Evolutionary conservation across 768 basidiomycete genomes (phyloP), one percentile per base, ranked within the genome.

Genomic region (Macrocybe gigantea): DNA sequence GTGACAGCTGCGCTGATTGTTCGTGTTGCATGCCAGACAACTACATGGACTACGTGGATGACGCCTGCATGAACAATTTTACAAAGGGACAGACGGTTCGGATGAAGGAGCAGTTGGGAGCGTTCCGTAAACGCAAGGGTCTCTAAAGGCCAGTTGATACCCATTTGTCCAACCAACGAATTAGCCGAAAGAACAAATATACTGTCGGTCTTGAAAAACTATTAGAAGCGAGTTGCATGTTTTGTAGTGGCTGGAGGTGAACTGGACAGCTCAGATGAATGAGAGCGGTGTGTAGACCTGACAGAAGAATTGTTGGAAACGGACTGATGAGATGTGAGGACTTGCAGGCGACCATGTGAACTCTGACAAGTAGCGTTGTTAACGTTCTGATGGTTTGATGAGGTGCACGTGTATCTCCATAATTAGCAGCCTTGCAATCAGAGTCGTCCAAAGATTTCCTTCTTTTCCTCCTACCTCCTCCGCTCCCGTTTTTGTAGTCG

Each of bases 11-110:
- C 35, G 38, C 30, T 45, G 4, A 22, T 41, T 41, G 12, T 41
- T 13, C 1, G 12, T 38, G 41, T 41, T 22, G 6, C 29, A 34
- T 41, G 13, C 41, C 22, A 63, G 63, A 62, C 53, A 73, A 73
- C 63, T 71, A 59, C 61, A 74, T 74, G 73, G 73, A 76, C 58
- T 74, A 73, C 60, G 66, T 66, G 2, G 61, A 67, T 48, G 74
- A 77, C 48, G 52, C 51, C 47, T 75, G 73, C 61, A 71, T 70
- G 65, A 69, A 60, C 1, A 59, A 65, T 49, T 75, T 74, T 59
- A 73, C 74, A 8, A 43, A 60, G 15, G 73, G 73, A 7, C 73
- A 75, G 55, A 63, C 61, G 46, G 55, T 59, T 11, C 68, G 71
- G 43, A 55, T 73, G 56, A 48, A 58, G 38, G 46, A 38, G 39